phyloP scores from a whole-genome alignment of 1,139 yeast genomes.

The Pichia sp. region DNA sequence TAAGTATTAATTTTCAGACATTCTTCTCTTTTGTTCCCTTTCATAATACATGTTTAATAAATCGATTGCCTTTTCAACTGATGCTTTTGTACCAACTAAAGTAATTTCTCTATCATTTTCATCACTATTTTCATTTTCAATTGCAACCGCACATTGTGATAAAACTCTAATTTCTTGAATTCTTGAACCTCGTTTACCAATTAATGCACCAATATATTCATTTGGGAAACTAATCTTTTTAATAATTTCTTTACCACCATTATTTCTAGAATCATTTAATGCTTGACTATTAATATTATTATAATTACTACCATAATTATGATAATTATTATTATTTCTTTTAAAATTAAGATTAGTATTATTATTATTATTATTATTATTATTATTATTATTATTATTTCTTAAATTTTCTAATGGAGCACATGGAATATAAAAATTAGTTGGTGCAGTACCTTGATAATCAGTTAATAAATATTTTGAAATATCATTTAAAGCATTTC shows the following conservation, averaged over 20 bases:
- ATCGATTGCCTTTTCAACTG: slow-evolving; percentile 64
- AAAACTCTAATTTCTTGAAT: slow-evolving; percentile 80
- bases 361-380: slow-evolving; percentile 5
- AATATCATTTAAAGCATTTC: slow-evolving; percentile 52
- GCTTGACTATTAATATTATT: slow-evolving; percentile 1
- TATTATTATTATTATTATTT: slow-evolving; percentile 10
- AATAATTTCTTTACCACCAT: slow-evolving; percentile 29
- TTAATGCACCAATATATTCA: slow-evolving; percentile 83
- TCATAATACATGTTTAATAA: slow-evolving; percentile 70
- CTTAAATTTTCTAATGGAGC: slow-evolving; percentile 27
- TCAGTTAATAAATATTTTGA: slow-evolving; percentile 73
- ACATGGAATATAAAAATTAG: slow-evolving; percentile 60
- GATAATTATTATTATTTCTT: not conserved
- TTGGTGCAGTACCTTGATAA: slow-evolving; percentile 58
- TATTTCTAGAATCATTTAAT: slow-evolving; percentile 4
- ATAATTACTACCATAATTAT: not conserved
- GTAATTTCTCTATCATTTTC: slow-evolving; percentile 68
- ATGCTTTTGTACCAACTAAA: slow-evolving; percentile 56
- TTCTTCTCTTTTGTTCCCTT: slow-evolving; percentile 67
- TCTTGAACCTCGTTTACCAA: slow-evolving; percentile 76
- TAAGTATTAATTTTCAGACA: not conserved
- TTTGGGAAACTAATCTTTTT: slow-evolving; percentile 60
- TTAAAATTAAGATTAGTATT: not conserved
- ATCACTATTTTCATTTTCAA: slow-evolving; percentile 48
- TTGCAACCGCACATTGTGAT: slow-evolving; percentile 75